These are phyloP conservation scores for Luffa aegyptiaca DNA, from an alignment of 306 rosid species.

Conservation along the genomic window DNA sequence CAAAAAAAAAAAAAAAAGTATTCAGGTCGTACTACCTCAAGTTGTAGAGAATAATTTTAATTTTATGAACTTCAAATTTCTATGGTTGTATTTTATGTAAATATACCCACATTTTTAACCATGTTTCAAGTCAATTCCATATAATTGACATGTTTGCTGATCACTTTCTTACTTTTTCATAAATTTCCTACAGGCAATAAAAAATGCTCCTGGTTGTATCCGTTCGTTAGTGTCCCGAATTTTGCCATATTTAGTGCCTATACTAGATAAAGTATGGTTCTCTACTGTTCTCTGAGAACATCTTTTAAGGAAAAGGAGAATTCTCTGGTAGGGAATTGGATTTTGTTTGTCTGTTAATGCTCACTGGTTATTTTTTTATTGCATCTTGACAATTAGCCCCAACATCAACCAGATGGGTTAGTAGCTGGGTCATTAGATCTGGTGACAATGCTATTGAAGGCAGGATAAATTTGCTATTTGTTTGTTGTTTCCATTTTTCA, in stretches of 20 bases:
- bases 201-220: slow-evolving; percentile 69
- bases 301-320: background rate
- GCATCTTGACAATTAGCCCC: slow-evolving; percentile 46
- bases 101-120: background rate
- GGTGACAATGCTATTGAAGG: slow-evolving; percentile 81
- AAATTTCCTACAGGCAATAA: slow-evolving; percentile 54
- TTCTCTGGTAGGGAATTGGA: background rate
- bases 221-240: slow-evolving; percentile 67
- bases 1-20: no score
- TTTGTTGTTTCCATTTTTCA: slow-evolving; percentile 5
- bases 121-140: background rate
- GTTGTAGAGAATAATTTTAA: background rate
- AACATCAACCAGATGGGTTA: slow-evolving; percentile 78
- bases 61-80: background rate
- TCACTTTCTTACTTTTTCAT: slow-evolving; percentile 1
- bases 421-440: slow-evolving; percentile 89
- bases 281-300: background rate
- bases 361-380: slow-evolving; percentile 1
- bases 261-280: slow-evolving; percentile 47
- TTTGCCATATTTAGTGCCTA: slow-evolving; percentile 62
- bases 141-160: slow-evolving; percentile 9
- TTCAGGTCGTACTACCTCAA: background rate
- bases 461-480: slow-evolving; percentile 35
- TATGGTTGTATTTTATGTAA: background rate
- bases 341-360: slow-evolving; percentile 1